phyloP scores from a whole-genome alignment of 2,329 filamentous ascomycete genomes.

The Xylariales sp. region DNA sequence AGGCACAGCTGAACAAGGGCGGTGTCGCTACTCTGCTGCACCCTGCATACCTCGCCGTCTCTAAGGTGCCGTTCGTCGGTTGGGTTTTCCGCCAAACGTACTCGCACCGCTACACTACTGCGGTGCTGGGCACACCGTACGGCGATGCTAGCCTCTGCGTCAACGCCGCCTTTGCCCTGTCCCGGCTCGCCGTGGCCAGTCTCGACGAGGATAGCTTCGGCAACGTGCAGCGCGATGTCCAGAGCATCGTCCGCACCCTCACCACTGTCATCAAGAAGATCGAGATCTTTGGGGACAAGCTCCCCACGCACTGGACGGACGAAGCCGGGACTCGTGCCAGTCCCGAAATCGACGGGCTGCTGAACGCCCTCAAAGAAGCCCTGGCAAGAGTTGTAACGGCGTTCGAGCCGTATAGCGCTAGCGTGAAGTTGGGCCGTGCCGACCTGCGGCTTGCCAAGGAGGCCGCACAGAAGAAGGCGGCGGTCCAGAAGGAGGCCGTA shows the following conservation, averaged over 20 bases:
- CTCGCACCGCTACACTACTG: conserved; percentile 56
- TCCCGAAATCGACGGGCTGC: conserved; percentile 67
- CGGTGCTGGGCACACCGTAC: conserved; percentile 70
- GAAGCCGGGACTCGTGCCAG: conserved; percentile 50
- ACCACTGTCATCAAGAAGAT: conserved; percentile 65
- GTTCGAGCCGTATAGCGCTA: conserved; percentile 71
- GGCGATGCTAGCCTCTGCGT: conserved; percentile 65
- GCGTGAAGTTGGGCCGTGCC: conserved; percentile 63
- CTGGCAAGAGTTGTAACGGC: conserved; percentile 61
- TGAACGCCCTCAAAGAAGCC: conserved; percentile 59
- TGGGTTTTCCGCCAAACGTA: conserved; percentile 68
- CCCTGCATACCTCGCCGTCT: conserved; percentile 38
- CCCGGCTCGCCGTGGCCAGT: conserved; percentile 66
- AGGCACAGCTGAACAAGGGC: conserved; percentile 46
- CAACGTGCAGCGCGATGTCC: conserved; percentile 79
- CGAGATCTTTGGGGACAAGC: conserved; percentile 57
- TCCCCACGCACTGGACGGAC: conserved; percentile 77
- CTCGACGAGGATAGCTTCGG: conserved; percentile 79
- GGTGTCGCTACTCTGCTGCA: conserved; percentile 44
- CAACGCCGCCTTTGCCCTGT: conserved; percentile 67
- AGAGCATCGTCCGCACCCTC: conserved; percentile 67
- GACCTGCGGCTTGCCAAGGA: conserved; percentile 74
- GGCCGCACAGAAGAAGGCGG: conserved; percentile 35
- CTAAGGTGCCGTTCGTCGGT: conserved; percentile 53
- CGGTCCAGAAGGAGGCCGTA: not conserved